Evolutionary conservation across 2,329 filamentous ascomycete genomes (phyloP).

Genomic region (Thelonectria discophora): DNA sequence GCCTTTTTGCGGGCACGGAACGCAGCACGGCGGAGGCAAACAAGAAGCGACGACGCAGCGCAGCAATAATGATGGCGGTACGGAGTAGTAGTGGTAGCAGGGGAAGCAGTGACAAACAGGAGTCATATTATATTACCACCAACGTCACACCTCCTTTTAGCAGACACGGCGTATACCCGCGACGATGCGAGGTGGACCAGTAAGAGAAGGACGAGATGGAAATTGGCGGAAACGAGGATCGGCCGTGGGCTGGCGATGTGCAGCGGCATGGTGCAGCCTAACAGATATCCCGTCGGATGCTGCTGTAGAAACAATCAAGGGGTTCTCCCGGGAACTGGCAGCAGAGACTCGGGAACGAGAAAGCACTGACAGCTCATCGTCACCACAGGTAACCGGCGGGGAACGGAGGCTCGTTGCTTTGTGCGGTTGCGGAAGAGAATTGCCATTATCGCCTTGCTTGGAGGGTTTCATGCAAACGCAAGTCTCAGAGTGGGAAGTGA

Average conservation of each 20-base stretch:
- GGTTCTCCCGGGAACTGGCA: slow-evolving; percentile 27
- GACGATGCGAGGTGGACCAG: slow-evolving; percentile 23
- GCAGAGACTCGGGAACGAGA: slow-evolving; percentile 28
- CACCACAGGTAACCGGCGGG: slow-evolving; percentile 13
- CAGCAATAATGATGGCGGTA: slow-evolving; percentile 19
- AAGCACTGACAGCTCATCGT: slow-evolving; percentile 29
- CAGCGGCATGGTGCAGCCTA: no score
- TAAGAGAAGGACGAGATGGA: slow-evolving; percentile 7
- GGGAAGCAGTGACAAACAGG: not conserved
- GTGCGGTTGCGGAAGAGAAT: slow-evolving; percentile 2
- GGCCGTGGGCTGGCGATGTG: slow-evolving; percentile 25
- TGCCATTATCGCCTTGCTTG: not conserved
- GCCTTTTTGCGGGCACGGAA: slow-evolving; percentile 24
- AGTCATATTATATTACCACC: not conserved
- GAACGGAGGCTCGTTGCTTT: slow-evolving; percentile 21
- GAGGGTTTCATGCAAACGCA: no score
- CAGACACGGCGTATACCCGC: slow-evolving; percentile 35
- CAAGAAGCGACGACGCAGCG: not conserved
- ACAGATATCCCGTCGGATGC: no score
- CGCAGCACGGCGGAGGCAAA: slow-evolving; percentile 25
- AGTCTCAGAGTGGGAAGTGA: not conserved
- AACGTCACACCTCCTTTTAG: slow-evolving; percentile 40
- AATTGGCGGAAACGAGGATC: slow-evolving; percentile 36
- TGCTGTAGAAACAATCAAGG: slow-evolving; percentile 8
- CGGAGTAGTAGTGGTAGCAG: slow-evolving; percentile 9